phyloP scores from a whole-genome alignment of 495 filamentous ascomycete genomes.

The Daldinia vernicosa region DNA sequence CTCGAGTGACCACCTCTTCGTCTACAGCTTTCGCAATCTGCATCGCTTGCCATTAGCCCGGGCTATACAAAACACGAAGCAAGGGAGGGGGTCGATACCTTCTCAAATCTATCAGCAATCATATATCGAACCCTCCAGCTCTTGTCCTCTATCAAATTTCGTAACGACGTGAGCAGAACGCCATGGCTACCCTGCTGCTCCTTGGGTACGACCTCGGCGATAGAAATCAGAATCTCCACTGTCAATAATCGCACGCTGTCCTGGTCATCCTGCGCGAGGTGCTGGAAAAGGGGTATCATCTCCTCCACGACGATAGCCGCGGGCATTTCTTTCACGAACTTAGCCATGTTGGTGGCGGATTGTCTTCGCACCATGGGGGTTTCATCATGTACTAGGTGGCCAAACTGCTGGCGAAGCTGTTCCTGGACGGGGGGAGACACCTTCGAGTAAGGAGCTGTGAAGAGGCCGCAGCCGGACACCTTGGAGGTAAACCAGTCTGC shows the following conservation, averaged over 20 bases:
- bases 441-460: constrained; percentile 89
- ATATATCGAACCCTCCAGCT: constrained; percentile 99
- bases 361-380: constrained; percentile 98
- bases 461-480: constrained; percentile 95
- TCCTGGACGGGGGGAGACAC: constrained; percentile 85
- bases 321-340: constrained; percentile 97
- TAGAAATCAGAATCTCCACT: constrained; percentile 94
- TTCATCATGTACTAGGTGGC: constrained; percentile 93
- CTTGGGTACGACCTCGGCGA: constrained; percentile 96
- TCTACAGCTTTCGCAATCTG: constrained; percentile 98
- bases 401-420: constrained; percentile 87
- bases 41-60: constrained; percentile 30
- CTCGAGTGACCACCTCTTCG: constrained; percentile 92
- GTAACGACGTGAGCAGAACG: constrained; percentile 86
- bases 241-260: constrained; percentile 96
- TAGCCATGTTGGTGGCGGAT: constrained; percentile 93
- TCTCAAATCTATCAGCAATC: constrained; percentile 98
- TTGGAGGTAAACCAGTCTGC: constrained; percentile 99
- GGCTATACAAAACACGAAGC: neutral
- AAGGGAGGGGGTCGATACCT: constrained; percentile 63
- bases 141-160: constrained; percentile 96
- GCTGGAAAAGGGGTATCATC: constrained; percentile 99
- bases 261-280: constrained; percentile 93
- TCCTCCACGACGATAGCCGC: constrained; percentile 90
- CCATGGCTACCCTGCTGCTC: constrained; percentile 97